phyloP scores from a whole-genome alignment of 2,329 filamentous ascomycete genomes.

The Xylariales sp. region DNA sequence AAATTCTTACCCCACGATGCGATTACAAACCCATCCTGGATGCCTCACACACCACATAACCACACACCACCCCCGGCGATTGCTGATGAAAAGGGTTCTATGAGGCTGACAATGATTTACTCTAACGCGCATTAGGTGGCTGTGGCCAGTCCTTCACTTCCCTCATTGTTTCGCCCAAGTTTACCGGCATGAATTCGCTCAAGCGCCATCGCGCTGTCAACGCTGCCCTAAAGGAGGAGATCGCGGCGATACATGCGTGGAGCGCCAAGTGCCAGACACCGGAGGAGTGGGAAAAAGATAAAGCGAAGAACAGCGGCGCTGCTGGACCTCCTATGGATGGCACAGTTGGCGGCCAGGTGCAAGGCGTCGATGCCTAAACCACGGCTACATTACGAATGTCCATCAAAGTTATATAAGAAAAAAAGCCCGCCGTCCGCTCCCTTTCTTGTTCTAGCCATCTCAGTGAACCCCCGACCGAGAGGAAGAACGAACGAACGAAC shows the following conservation, averaged over 20 bases:
- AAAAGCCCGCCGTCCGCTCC: too few relatives aligned
- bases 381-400: too few relatives aligned
- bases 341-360: constrained; percentile 38
- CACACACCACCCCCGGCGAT: too few relatives aligned
- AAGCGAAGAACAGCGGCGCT: constrained; percentile 8
- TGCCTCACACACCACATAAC: too few relatives aligned
- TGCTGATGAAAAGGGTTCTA: neutral
- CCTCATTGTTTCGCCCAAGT: constrained; percentile 60
- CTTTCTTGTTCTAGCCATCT: too few relatives aligned
- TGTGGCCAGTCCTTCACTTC: constrained; percentile 59
- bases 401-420: too few relatives aligned
- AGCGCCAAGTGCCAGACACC: constrained; percentile 91
- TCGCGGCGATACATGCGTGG: constrained; percentile 90
- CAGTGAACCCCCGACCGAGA: too few relatives aligned
- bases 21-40: too few relatives aligned
- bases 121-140: constrained; percentile 42
- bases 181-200: constrained; percentile 69
- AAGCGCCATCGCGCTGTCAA: constrained; percentile 87
- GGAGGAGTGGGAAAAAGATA: constrained; percentile 68
- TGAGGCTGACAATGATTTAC: neutral
- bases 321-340: constrained; percentile 36
- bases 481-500: too few relatives aligned
- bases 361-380: constrained; percentile 13
- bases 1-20: constrained; percentile 4
- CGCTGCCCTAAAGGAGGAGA: constrained; percentile 76